phyloP scores from a whole-genome alignment of 495 filamentous ascomycete species.

The Penicillium egyptiacum region DNA sequence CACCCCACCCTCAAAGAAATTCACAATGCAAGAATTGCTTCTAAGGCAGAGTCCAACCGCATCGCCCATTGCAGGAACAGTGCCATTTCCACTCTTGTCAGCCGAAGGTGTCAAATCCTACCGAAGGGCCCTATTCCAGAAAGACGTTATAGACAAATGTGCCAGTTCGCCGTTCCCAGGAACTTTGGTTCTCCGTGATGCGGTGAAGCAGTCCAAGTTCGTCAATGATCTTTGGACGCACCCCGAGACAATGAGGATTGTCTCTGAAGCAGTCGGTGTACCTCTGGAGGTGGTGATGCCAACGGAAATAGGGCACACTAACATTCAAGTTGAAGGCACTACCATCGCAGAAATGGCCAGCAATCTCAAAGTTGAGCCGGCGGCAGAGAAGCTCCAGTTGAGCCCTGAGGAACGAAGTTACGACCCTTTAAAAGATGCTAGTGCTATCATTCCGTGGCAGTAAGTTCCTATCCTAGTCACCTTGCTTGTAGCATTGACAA shows the following conservation, averaged over 20 bases:
- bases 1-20: conserved; percentile 16
- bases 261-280: conserved; percentile 29
- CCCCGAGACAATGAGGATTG: conserved; percentile 29
- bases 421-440: conserved; percentile 23
- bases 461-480: conserved; percentile 15
- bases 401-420: conserved; percentile 12
- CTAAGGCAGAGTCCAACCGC: conserved; percentile 11
- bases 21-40: conserved; percentile 22
- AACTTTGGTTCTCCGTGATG: conserved; percentile 33
- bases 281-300: conserved; percentile 32
- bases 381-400: conserved; percentile 13
- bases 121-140: conserved; percentile 21
- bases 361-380: conserved; percentile 26
- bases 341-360: conserved; percentile 23
- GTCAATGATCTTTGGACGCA: conserved; percentile 33
- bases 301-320: conserved; percentile 38
- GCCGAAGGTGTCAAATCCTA: conserved; percentile 23
- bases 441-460: conserved; percentile 36
- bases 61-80: conserved; percentile 24
- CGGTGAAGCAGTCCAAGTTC: conserved; percentile 30
- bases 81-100: conserved; percentile 24
- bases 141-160: conserved; percentile 20
- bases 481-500: not conserved
- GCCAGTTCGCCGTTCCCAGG: conserved; percentile 18
- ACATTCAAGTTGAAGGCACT: conserved; percentile 30